A percentile compares a stretch with the other conserved stretches of the same genome.
These are phyloP conservation scores for Medicago truncatula DNA, from an alignment of 306 rosid species.

Conservation along the genomic window DNA sequence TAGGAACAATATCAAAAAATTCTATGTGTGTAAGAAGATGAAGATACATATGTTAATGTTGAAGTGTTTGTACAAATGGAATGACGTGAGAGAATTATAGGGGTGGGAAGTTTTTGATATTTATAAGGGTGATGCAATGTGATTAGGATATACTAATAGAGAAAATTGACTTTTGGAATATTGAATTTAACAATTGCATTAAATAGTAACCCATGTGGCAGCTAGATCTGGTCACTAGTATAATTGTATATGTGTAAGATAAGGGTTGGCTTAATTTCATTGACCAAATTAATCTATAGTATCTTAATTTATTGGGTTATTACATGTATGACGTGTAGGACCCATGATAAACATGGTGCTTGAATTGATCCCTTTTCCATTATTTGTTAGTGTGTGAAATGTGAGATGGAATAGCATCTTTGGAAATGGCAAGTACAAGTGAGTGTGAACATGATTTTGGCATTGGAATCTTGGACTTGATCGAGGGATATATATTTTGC, in stretches of 20 bases:
- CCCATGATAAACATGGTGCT: conserved; percentile 32
- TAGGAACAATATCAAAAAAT: not conserved
- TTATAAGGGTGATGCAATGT: conserved; percentile 34
- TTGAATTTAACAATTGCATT: conserved; percentile 7
- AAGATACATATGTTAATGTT: not conserved
- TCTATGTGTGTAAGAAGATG: not conserved
- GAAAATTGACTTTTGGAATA: conserved; percentile 39
- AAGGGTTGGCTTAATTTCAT: conserved; percentile 41
- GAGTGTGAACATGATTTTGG: conserved; percentile 50
- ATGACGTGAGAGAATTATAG: conserved; percentile 43
- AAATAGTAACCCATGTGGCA: conserved; percentile 35
- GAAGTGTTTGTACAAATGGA: conserved; percentile 22
- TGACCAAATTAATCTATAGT: conserved; percentile 43
- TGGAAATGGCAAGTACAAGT: not conserved
- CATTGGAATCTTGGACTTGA: conserved; percentile 57
- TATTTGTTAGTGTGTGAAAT: conserved; percentile 45
- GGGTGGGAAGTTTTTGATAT: conserved; percentile 42
- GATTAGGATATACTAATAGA: not conserved
- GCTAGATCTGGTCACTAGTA: conserved; percentile 24
- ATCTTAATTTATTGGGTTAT: not conserved
- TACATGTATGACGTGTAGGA: conserved; percentile 41
- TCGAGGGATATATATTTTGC: not conserved
- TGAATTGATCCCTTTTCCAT: conserved; percentile 28
- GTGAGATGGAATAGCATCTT: conserved; percentile 41
- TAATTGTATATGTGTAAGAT: not conserved